phyloP scores from a whole-genome alignment of 2,329 filamentous ascomycete species.

The Aspergillus novofumigatus region DNA sequence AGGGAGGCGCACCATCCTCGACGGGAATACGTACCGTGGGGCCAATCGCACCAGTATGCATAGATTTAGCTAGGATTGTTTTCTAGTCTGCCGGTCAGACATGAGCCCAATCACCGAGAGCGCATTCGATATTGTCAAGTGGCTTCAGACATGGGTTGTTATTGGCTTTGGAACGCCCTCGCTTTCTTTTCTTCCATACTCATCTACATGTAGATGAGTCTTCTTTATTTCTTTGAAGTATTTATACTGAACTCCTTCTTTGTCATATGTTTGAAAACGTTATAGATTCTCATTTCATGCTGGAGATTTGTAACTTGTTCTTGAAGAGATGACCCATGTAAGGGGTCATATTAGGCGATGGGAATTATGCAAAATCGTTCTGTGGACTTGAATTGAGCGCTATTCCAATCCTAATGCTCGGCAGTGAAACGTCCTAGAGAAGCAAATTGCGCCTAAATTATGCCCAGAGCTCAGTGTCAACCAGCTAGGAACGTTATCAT shows the following conservation, averaged over 20 bases:
- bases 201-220: background rate
- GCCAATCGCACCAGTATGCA: constrained; percentile 27
- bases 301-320: background rate
- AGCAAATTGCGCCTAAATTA: background rate
- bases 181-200: background rate
- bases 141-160: background rate
- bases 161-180: background rate
- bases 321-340: background rate
- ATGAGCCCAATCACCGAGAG: background rate
- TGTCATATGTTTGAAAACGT: background rate
- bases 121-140: background rate
- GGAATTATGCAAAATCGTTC: background rate
- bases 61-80: constrained; percentile 2
- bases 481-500: background rate
- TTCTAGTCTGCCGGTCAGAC: constrained; percentile 22
- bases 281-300: background rate
- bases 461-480: background rate
- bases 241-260: background rate
- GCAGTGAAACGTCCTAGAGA: background rate
- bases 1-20: constrained; percentile 11
- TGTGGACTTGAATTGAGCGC: background rate
- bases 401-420: background rate
- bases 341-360: background rate
- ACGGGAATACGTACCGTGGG: constrained; percentile 27
- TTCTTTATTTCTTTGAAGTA: background rate